phyloP scores from a whole-genome alignment of 257 asterid genomes.

The Fraxinus excelsior region DNA sequence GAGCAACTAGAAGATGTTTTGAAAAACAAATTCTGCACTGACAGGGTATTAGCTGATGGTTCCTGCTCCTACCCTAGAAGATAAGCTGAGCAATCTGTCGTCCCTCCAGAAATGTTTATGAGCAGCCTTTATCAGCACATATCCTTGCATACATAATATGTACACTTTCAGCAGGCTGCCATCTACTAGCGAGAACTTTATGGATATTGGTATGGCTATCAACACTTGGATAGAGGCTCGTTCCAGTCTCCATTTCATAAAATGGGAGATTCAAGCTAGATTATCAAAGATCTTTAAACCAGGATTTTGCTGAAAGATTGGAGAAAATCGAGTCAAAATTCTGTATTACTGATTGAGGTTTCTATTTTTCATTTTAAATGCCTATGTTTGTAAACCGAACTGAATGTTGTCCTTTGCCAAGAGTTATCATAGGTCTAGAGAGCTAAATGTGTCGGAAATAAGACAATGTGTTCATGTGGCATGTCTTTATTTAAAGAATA shows the following conservation, averaged over 20 bases:
- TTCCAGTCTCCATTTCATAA: background rate
- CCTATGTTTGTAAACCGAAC: background rate
- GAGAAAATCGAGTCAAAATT: background rate
- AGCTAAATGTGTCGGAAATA: background rate
- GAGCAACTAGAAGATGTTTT: constrained; percentile 58
- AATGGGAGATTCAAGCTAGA: background rate
- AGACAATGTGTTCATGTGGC: background rate
- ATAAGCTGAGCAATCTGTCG: background rate
- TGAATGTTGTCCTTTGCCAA: background rate
- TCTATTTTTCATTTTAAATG: background rate
- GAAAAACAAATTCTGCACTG: constrained; percentile 41
- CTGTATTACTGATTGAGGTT: background rate
- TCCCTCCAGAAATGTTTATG: background rate
- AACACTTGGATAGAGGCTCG: background rate
- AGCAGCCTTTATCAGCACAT: background rate
- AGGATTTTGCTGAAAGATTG: background rate
- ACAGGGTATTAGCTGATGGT: constrained; percentile 31
- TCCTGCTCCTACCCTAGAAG: constrained; percentile 26
- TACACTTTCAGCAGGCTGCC: background rate
- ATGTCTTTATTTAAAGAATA: background rate
- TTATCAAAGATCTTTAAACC: background rate
- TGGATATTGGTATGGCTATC: background rate
- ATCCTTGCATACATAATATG: background rate
- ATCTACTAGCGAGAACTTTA: background rate
- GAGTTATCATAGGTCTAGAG: background rate